Evolutionary conservation across 306 rosid genomes (phyloP).

Genomic region (Purshia tridentata): DNA sequence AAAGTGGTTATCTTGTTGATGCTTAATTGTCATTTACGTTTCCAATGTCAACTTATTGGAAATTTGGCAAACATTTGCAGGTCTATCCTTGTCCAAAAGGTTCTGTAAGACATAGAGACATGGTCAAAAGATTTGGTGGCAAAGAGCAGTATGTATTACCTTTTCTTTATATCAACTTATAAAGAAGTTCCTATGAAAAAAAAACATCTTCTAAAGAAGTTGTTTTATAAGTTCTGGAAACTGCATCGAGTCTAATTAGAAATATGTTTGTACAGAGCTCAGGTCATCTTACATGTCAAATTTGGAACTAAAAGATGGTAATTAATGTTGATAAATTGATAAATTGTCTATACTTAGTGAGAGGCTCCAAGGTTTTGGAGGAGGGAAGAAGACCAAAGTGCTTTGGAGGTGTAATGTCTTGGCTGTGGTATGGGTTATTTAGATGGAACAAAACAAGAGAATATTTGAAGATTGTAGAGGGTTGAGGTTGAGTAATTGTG

Average conservation of each 20-base stretch:
- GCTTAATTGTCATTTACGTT: not conserved
- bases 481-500: not conserved
- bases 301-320: not conserved
- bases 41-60: slow-evolving; percentile 21
- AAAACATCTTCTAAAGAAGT: not conserved
- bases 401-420: too few relatives aligned
- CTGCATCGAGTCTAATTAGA: not conserved
- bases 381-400: too few relatives aligned
- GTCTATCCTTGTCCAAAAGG: slow-evolving; percentile 98
- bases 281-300: not conserved
- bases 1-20: not conserved
- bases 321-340: too few relatives aligned
- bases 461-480: too few relatives aligned
- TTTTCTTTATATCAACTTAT: slow-evolving; percentile 13
- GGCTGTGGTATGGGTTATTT: too few relatives aligned
- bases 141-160: slow-evolving; percentile 77
- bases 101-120: slow-evolving; percentile 75
- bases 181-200: not conserved
- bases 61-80: slow-evolving; percentile 40
- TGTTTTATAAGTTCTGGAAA: not conserved
- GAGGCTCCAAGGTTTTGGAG: too few relatives aligned
- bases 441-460: too few relatives aligned
- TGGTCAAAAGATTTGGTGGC: slow-evolving; percentile 73
- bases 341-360: too few relatives aligned
- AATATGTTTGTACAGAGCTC: not conserved